A percentile compares a stretch with the other conserved stretches of the same genome.
These are phyloP conservation scores for Lagenidium sp. DNA, from an alignment of 352 stramenopile species.

Conservation along the genomic window DNA sequence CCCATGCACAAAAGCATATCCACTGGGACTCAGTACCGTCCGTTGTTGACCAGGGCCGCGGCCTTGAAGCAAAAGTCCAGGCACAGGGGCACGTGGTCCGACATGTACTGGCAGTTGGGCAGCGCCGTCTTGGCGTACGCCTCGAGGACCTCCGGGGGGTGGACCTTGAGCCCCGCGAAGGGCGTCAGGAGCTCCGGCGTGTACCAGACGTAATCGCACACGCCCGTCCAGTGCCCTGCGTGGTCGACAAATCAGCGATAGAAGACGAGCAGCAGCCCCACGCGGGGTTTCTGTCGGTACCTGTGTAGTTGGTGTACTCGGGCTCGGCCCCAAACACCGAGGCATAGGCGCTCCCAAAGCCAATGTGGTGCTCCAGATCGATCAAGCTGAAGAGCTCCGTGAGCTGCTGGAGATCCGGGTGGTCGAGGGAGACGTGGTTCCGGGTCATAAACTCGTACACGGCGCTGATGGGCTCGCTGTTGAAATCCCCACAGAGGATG, in stretches of 20 bases:
- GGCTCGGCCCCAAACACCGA: conserved; percentile 95
- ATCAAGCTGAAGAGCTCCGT: conserved; percentile 34
- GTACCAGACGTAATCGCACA: conserved; percentile 99
- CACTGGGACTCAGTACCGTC: conserved; percentile 12
- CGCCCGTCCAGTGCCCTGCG: conserved; percentile 90
- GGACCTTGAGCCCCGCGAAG: conserved; percentile 91
- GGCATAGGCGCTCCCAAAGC: conserved; percentile 93
- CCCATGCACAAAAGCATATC: too few species aligned
- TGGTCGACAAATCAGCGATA: too few species aligned
- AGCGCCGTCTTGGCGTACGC: conserved; percentile 87
- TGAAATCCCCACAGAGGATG: conserved; percentile 99
- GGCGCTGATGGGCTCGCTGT: conserved; percentile 93
- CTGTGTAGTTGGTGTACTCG: conserved; percentile 98
- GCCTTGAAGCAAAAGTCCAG: conserved; percentile 85
- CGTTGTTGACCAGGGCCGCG: conserved; percentile 17
- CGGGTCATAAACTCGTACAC: conserved; percentile 96
- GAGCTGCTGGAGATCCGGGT: conserved; percentile 84
- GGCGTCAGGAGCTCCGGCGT: conserved; percentile 88
- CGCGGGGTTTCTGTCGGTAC: conserved; percentile 32
- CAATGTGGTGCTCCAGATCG: conserved; percentile 89
- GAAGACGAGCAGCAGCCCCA: conserved; percentile 53
- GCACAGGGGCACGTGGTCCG: conserved; percentile 94
- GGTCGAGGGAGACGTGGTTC: conserved; percentile 77
- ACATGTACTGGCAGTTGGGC: conserved; percentile 94
- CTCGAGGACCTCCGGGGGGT: conserved; percentile 84